Evolutionary conservation across 495 filamentous ascomycete genomes (phyloP), one percentile per base, ranked within the genome.

Genomic region (Margaritispora aquatica): DNA sequence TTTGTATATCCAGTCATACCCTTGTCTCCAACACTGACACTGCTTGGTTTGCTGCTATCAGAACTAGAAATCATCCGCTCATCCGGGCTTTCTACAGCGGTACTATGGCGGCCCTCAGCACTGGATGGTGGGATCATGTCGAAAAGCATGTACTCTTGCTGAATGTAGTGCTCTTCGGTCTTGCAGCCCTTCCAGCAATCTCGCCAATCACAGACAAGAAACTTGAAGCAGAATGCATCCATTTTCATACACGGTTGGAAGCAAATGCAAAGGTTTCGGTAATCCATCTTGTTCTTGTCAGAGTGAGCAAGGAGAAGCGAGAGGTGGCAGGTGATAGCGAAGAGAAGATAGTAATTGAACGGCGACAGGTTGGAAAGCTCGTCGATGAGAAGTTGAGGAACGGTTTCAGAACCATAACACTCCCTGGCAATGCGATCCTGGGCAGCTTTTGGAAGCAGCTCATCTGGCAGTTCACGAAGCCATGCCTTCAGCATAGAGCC

Each of bases 211-310:
- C 88, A 87, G 29, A 96, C 89, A 27, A 96, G 78, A 66, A 93
- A 96, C 52, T 90, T 86, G 78, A 96, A 96, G 73, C 88, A 93
- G 68, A 88, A 92, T 2, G 83, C 80, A 69, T 96, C 91, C 46
- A 96, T 92, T 66, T 89, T 92, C 80, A 96, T 87, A 71, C 88
- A 94, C 3, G 92, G 92, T 75, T 94, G 89, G 74, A 96, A 95
- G 76, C 92, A 96, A 62, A 96, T 92, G 73, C 88, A 92, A 1
- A 96, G 82, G 62, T 96, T 96, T 64, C 84, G 81, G 69, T 90
- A 96, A 69, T 92, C 87, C 92, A 96, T 96, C 76, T 92, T 93
- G 77, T 95, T 96, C 71, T 88, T 88, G 31, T 90, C 89, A 26
- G 86, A 83, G 67, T 92, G 90, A 0, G 87, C 88, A 59, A 92